A percentile compares a stretch with the other conserved stretches of the same genome.
phyloP scores from a whole-genome alignment of 306 rosid genomes.

The Quercus dentata region DNA sequence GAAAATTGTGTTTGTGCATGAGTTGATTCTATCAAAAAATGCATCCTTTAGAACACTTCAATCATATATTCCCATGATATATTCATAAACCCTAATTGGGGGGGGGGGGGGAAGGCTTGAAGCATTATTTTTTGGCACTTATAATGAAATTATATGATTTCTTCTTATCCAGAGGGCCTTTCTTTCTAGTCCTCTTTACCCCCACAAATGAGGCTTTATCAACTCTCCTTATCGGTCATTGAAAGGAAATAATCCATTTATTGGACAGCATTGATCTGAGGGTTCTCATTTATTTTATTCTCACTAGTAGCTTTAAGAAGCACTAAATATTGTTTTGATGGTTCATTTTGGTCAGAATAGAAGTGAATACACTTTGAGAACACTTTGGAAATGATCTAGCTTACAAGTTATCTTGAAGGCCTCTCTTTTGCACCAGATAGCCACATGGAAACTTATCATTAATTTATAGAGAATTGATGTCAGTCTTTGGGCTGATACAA shows the following conservation, averaged over 20 bases:
- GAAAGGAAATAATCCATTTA: background rate
- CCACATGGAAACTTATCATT: background rate
- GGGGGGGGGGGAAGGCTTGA: background rate
- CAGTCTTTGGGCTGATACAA: background rate
- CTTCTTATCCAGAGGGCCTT: background rate
- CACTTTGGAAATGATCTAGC: background rate
- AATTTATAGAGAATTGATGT: background rate
- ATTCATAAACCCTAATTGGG: background rate
- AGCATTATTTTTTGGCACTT: background rate
- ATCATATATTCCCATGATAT: background rate
- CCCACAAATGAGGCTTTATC: background rate
- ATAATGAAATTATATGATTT: background rate
- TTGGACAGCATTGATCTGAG: background rate
- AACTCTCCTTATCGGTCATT: background rate
- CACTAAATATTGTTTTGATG: background rate
- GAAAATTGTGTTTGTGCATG: background rate
- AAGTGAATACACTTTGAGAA: background rate
- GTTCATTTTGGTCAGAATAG: background rate
- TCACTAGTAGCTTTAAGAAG: background rate
- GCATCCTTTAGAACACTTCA: background rate
- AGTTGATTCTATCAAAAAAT: background rate
- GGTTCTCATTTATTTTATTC: background rate
- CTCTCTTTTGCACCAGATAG: background rate
- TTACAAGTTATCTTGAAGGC: background rate
- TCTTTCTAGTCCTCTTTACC: background rate